phyloP scores from a whole-genome alignment of 2,329 filamentous ascomycete genomes.

The Pyrenophora teres region DNA sequence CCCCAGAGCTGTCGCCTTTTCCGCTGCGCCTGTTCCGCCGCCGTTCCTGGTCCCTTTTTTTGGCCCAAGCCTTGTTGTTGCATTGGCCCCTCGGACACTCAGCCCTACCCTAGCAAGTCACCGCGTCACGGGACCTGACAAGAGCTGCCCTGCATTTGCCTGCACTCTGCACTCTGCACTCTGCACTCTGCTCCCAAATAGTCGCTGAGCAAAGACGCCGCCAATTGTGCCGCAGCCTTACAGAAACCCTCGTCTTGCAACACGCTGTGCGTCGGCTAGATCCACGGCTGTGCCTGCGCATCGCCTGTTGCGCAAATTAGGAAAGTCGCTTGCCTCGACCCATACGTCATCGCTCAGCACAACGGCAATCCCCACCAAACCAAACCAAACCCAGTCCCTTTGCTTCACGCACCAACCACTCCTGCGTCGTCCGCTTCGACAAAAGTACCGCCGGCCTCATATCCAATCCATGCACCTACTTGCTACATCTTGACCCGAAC shows the following conservation, averaged over 20 bases:
- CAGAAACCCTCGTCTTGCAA: not conserved
- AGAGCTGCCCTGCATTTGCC: not conserved
- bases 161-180: no score
- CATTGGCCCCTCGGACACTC: no score
- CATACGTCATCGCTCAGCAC: constrained; percentile 13
- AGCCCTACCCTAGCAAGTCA: constrained; percentile 11
- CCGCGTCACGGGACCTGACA: constrained; percentile 9
- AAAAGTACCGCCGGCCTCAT: constrained; percentile 4
- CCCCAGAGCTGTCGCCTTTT: constrained; percentile 1
- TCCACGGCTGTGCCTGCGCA: constrained; percentile 10
- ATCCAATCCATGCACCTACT: constrained; percentile 31
- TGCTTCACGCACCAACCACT: constrained; percentile 10
- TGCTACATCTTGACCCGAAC: constrained; percentile 18
- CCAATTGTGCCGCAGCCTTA: not conserved
- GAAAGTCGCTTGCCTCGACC: not conserved
- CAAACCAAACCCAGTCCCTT: not conserved
- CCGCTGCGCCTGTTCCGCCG: constrained; percentile 7
- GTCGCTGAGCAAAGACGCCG: not conserved
- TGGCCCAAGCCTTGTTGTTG: no score
- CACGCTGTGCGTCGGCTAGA: not conserved
- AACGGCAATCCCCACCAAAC: constrained; percentile 14
- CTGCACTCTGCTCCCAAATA: no score
- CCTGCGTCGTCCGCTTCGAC: not conserved
- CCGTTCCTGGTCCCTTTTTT: not conserved
- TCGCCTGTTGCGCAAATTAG: constrained; percentile 4